Evolutionary conservation across 179 eudicot genomes (phyloP).

Genomic region (Drosera spatulata): DNA sequence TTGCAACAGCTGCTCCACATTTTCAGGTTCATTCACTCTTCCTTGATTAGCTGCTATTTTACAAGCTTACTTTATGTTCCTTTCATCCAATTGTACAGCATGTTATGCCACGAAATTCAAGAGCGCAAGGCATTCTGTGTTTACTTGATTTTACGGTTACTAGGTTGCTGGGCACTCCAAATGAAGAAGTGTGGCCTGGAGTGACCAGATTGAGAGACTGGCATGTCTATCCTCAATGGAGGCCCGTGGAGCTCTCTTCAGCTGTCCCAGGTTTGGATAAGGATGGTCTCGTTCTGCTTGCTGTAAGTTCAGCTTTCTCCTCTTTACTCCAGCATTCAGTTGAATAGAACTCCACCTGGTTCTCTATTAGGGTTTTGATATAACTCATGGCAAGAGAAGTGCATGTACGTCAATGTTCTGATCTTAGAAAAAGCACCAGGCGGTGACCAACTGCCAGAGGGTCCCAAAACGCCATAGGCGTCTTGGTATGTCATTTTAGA

Average conservation of each 20-base stretch:
- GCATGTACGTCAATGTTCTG: no score
- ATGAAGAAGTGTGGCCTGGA: constrained; percentile 91
- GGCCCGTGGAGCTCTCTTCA: constrained; percentile 44
- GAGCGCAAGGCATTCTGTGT: neutral
- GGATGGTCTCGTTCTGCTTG: constrained; percentile 58
- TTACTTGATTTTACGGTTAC: neutral
- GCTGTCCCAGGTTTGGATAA: constrained; percentile 73
- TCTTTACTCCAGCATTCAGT: no score
- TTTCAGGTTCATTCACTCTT: constrained; percentile 18
- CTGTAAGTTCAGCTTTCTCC: constrained; percentile 29
- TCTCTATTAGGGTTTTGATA: no score
- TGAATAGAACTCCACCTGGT: no score
- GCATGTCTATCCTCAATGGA: constrained; percentile 98
- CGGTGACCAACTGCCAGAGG: no score
- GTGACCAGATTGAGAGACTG: constrained; percentile 78
- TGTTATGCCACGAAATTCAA: no score
- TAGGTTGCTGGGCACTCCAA: constrained; percentile 91
- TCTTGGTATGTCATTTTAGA: no score
- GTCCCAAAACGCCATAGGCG: no score
- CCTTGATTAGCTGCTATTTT: neutral
- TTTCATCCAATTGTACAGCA: neutral
- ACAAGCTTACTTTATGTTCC: neutral
- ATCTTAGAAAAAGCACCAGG: no score
- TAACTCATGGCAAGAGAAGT: no score
- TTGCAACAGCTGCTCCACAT: constrained; percentile 77